Evolutionary conservation across 441 rosid species (phyloP), one percentile per base, ranked within the genome.

Genomic region (Gossypium laxum): DNA sequence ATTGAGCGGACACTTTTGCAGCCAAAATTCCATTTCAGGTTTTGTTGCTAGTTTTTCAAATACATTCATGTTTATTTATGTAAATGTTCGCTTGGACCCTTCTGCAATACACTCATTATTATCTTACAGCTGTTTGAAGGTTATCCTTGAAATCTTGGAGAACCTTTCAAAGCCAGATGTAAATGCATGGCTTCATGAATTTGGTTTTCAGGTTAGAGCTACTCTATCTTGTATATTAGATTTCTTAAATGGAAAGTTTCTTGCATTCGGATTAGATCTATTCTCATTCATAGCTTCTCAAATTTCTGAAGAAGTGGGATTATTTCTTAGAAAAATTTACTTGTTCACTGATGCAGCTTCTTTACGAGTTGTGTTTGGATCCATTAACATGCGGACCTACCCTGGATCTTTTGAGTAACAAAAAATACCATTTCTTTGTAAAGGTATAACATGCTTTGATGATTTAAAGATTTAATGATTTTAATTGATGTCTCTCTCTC

Each of bases 1-100:
- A 81, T 94, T 70, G 99, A 92, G 76, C 88, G 82, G 78, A 88
- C 98, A 68, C 74, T 87, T 80, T 82, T 94, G 73, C 98, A 90
- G 84, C 99, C 99, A 54, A 94, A 90, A 79, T 92, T 89, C 77
- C 93, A 90, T 78, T 94, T 87, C 96, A 93, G 98, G 97, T 89
- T 65, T 81, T 68, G 69, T 63, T 63, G 47, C 69, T 32, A 52
- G 56, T 58, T 24, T 67, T 69, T 10, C 57, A 41, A 56, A 18
- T 32, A 28, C 55, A 19, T 48, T 68, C 11, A 64, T 62, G 21
- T 32, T 41, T 68, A 26, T 50, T 76, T 67, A 14, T 50, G 68
- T 30, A 15, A 34, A 47, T 66, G 65, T 56, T 54, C 18, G 30
- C 32, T 22, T 72, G 17, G 48, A 60, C 67, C 71, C 59, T 6